Evolutionary conservation across 257 asterid species (phyloP).

Genomic region (Pogostemon cablin): DNA sequence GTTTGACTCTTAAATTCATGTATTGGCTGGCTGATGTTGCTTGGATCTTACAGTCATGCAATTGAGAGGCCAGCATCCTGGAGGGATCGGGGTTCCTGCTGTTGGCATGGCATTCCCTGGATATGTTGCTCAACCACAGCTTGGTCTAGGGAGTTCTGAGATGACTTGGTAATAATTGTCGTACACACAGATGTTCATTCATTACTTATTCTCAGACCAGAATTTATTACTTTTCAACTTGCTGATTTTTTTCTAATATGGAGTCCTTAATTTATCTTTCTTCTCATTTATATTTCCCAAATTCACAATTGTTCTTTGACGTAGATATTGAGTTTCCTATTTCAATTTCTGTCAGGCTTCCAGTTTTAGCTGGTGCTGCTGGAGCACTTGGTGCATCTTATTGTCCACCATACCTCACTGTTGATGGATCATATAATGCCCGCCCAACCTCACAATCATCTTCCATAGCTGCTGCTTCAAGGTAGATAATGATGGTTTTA

Average conservation of each 20-base stretch:
- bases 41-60: conserved; percentile 74
- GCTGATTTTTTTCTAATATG: conserved; percentile 10
- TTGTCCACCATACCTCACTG: conserved; percentile 71
- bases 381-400: conserved; percentile 85
- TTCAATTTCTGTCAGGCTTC: conserved; percentile 59
- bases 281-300: neutral
- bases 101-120: conserved; percentile 99
- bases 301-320: neutral
- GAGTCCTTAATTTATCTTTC: conserved; percentile 4
- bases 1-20: conserved; percentile 7
- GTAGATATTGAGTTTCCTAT: neutral
- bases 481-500: conserved; percentile 45
- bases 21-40: conserved; percentile 12
- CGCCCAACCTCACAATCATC: conserved; percentile 72
- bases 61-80: conserved; percentile 85
- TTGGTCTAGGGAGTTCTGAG: conserved; percentile 88
- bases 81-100: conserved; percentile 98
- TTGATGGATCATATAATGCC: conserved; percentile 78
- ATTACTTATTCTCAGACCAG: neutral
- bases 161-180: conserved; percentile 85
- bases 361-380: conserved; percentile 93
- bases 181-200: conserved; percentile 8
- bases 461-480: conserved; percentile 54
- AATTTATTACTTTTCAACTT: conserved; percentile 4
- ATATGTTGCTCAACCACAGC: conserved; percentile 84